Evolutionary conservation across 2,329 filamentous ascomycete genomes (phyloP).

Genomic region (Penicillium sp.): DNA sequence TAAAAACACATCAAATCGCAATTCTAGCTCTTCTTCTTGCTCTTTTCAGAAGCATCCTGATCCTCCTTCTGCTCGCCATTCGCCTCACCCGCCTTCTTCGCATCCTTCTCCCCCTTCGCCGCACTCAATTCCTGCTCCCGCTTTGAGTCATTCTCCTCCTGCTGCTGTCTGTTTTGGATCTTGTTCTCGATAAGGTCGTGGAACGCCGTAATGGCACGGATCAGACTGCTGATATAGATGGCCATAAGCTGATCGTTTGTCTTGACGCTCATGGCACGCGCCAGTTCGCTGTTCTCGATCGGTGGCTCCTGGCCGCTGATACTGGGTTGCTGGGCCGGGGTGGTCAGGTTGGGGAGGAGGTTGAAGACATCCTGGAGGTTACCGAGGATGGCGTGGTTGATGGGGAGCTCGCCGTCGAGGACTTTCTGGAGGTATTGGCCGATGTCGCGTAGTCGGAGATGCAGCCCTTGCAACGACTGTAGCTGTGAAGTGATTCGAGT

Average conservation of each 20-base stretch:
- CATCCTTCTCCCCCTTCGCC: conserved; percentile 67
- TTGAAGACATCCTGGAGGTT: conserved; percentile 99
- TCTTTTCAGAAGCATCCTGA: conserved; percentile 60
- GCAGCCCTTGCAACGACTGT: conserved; percentile 93
- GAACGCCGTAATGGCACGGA: conserved; percentile 97
- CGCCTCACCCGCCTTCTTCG: conserved; percentile 52
- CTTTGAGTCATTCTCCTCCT: conserved; percentile 88
- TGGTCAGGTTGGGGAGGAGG: conserved; percentile 91
- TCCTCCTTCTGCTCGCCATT: conserved; percentile 61
- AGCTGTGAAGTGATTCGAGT: conserved; percentile 97
- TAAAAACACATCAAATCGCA: background rate
- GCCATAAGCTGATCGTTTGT: conserved; percentile 99
- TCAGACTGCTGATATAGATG: conserved; percentile 95
- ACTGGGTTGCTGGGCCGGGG: conserved; percentile 67
- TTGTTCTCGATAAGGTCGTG: conserved; percentile 99
- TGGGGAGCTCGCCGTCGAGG: conserved; percentile 84
- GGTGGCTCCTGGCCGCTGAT: conserved; percentile 62
- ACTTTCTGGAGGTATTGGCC: conserved; percentile 95
- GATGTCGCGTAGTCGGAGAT: conserved; percentile 92
- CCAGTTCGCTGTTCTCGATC: conserved; percentile 77
- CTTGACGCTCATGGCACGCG: conserved; percentile 98
- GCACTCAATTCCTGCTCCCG: conserved; percentile 70
- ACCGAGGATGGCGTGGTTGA: conserved; percentile 96
- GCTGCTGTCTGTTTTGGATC: conserved; percentile 96
- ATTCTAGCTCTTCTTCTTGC: conserved; percentile 57